Evolutionary conservation across 164 flowering plant species (phyloP).

Genomic region (Litsea cubeba): DNA sequence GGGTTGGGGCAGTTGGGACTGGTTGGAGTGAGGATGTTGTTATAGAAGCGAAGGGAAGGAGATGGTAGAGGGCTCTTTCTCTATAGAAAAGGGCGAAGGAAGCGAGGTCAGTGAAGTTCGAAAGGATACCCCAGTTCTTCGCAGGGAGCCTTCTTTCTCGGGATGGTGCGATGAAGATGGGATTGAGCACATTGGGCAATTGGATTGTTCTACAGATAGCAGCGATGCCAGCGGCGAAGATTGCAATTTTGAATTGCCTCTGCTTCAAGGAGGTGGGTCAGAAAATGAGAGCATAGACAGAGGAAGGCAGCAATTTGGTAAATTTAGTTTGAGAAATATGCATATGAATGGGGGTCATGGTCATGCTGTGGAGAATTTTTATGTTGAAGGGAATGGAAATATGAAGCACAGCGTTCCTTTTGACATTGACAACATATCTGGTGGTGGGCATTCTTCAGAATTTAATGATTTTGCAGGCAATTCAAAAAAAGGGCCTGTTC

Average conservation of each 20-base stretch:
- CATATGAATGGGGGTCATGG: slow-evolving; percentile 34
- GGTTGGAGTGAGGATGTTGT: slow-evolving; percentile 17
- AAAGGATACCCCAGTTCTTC: slow-evolving; percentile 24
- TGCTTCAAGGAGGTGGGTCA: slow-evolving; percentile 21
- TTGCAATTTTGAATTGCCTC: slow-evolving; percentile 53
- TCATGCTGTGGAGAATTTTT: slow-evolving; percentile 18
- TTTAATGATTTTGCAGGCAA: slow-evolving; percentile 18
- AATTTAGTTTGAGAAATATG: slow-evolving; percentile 27
- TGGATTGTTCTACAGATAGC: slow-evolving; percentile 16
- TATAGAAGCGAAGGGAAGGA: slow-evolving; percentile 25
- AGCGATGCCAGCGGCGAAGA: slow-evolving; percentile 30
- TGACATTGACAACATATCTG: slow-evolving; percentile 47
- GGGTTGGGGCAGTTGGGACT: slow-evolving; percentile 5
- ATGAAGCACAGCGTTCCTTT: slow-evolving; percentile 46
- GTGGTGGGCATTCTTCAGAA: slow-evolving; percentile 22
- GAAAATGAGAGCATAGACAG: slow-evolving; percentile 16
- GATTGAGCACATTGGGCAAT: slow-evolving; percentile 1
- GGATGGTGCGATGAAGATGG: slow-evolving; percentile 57
- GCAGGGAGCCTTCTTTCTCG: slow-evolving; percentile 60
- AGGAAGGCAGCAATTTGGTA: slow-evolving; percentile 19
- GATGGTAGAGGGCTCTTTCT: slow-evolving; percentile 44
- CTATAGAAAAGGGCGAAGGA: slow-evolving; percentile 20
- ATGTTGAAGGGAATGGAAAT: slow-evolving; percentile 24
- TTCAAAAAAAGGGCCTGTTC: slow-evolving; percentile 14
- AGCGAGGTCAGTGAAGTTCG: slow-evolving; percentile 6